These are phyloP conservation scores for Prinsepia uniflora DNA, from an alignment of 306 rosid species.

Conservation along the genomic window DNA sequence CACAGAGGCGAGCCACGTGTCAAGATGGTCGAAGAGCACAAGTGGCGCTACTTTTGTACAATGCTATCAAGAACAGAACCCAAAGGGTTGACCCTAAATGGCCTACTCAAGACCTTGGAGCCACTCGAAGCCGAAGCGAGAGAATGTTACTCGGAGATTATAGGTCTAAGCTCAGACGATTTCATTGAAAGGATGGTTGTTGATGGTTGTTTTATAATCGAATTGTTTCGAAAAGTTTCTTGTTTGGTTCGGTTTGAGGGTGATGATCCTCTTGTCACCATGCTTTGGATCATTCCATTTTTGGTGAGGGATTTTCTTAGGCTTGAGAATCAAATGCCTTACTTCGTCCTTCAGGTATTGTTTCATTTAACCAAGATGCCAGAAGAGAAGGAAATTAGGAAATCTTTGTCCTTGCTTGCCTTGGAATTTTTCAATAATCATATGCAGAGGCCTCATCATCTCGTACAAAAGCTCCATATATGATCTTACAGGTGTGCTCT, in stretches of 20 bases:
- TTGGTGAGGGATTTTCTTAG: constrained; percentile 52
- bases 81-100: constrained; percentile 14
- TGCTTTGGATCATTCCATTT: constrained; percentile 50
- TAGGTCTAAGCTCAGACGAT: constrained; percentile 25
- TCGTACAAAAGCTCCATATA: constrained; percentile 18
- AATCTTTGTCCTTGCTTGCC: constrained; percentile 33
- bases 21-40: constrained; percentile 57
- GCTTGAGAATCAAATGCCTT: constrained; percentile 76
- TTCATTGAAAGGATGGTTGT: constrained; percentile 54
- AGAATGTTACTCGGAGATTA: constrained; percentile 52
- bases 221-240: constrained; percentile 39
- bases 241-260: constrained; percentile 26
- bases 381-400: neutral
- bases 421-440: constrained; percentile 52
- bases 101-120: constrained; percentile 22
- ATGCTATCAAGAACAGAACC: constrained; percentile 32
- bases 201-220: constrained; percentile 67
- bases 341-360: constrained; percentile 39
- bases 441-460: constrained; percentile 34
- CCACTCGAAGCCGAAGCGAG: constrained; percentile 40
- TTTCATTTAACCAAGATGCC: constrained; percentile 30
- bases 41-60: constrained; percentile 47
- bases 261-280: constrained; percentile 43
- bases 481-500: constrained; percentile 11
- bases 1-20: constrained; percentile 36